Evolutionary conservation across 257 asterid species (phyloP).

Genomic region (Solanum peruvianum): DNA sequence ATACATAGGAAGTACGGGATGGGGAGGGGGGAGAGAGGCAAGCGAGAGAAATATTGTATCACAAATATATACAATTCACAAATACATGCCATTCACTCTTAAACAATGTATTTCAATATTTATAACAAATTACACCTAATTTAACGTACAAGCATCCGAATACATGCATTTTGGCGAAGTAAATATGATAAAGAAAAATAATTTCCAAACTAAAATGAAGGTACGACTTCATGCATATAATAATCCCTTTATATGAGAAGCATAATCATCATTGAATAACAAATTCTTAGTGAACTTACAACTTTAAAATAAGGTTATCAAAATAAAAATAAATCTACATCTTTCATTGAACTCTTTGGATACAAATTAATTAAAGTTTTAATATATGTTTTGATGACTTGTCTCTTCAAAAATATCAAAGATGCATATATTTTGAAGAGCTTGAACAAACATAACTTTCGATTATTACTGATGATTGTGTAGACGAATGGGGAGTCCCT

Average conservation of each 20-base stretch:
- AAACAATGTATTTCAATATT: too few species aligned
- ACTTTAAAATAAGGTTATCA: not conserved
- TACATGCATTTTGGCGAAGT: not conserved
- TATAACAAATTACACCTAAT: not conserved
- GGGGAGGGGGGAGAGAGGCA: not conserved
- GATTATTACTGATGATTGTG: not conserved
- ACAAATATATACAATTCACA: too few species aligned
- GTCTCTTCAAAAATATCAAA: too few species aligned
- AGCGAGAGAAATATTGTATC: not conserved
- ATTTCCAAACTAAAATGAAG: not conserved
- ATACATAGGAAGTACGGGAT: not conserved
- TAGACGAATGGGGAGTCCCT: constrained; percentile 52
- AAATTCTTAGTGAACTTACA: not conserved
- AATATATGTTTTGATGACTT: not conserved
- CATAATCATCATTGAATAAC: not conserved
- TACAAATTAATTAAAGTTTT: not conserved
- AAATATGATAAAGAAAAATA: not conserved
- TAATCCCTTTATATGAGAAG: not conserved
- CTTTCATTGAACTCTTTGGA: not conserved
- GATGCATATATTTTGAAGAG: not conserved
- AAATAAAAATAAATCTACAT: not conserved
- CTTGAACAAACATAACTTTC: not conserved
- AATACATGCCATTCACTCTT: not conserved
- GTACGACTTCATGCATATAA: too few species aligned
- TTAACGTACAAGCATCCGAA: rapidly evolving